These are phyloP conservation scores for Thecaphora frezii DNA, from an alignment of 1,284 basidiomycete genomes.

Conservation along the genomic window DNA sequence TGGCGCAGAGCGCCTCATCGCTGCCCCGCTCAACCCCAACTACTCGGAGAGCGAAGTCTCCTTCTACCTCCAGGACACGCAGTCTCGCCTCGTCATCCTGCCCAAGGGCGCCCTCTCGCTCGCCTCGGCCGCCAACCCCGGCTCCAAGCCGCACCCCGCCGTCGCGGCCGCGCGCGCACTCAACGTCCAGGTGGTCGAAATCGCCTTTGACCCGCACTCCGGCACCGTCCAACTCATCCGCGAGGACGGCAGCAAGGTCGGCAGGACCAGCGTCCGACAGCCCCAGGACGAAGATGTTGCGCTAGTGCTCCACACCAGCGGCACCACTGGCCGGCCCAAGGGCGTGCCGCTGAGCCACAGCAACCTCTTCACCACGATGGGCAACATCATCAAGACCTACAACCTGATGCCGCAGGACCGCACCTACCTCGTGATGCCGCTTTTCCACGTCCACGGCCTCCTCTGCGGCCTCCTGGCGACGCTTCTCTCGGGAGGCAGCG, in stretches of 20 bases:
- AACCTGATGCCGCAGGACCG: slow-evolving; percentile 62
- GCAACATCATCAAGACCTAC: slow-evolving; percentile 63
- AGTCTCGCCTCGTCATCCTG: slow-evolving; percentile 55
- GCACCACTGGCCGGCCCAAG: slow-evolving; percentile 67
- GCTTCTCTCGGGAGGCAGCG: slow-evolving; percentile 66
- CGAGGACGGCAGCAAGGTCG: slow-evolving; percentile 26
- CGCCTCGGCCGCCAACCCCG: slow-evolving; percentile 5
- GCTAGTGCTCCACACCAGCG: slow-evolving; percentile 66
- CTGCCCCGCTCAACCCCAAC: slow-evolving; percentile 62
- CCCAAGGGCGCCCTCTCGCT: slow-evolving; percentile 43
- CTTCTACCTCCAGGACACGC: slow-evolving; percentile 60
- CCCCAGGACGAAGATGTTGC: slow-evolving; percentile 57
- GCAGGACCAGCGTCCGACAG: slow-evolving; percentile 13
- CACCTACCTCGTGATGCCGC: slow-evolving; percentile 69
- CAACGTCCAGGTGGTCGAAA: slow-evolving; percentile 51
- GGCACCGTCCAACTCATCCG: slow-evolving; percentile 33
- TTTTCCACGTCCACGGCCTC: slow-evolving; percentile 71
- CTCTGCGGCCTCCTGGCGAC: slow-evolving; percentile 69
- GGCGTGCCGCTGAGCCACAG: slow-evolving; percentile 67
- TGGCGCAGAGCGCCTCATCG: slow-evolving; percentile 56
- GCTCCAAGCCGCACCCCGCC: slow-evolving; percentile 20
- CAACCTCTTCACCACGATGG: slow-evolving; percentile 67
- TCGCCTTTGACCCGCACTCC: slow-evolving; percentile 44
- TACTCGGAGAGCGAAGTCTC: slow-evolving; percentile 60
- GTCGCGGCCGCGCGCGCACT: slow-evolving; percentile 39